phyloP scores from a whole-genome alignment of 1,284 basidiomycete genomes.

The Leccinum griseonigrum region DNA sequence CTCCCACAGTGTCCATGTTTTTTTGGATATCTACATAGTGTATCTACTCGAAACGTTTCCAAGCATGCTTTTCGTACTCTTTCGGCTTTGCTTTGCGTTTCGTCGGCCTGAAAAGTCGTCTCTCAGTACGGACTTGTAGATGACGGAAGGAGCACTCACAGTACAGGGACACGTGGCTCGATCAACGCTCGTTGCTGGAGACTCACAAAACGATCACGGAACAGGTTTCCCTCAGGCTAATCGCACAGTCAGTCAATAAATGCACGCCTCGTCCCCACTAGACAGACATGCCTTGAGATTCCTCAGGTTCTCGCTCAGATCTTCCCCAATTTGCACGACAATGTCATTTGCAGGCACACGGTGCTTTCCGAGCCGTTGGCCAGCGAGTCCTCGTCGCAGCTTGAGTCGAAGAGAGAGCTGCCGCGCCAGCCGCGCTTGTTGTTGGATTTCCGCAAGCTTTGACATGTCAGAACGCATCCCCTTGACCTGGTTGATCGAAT shows the following conservation, averaged over 20 bases:
- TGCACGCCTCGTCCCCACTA: neutral
- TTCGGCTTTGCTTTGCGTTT: conserved; percentile 57
- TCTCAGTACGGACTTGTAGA: conserved; percentile 5
- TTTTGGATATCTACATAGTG: neutral
- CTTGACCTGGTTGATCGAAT: conserved; percentile 55
- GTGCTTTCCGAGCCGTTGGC: conserved; percentile 74
- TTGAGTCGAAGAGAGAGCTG: conserved; percentile 35
- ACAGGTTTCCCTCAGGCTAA: conserved; percentile 91
- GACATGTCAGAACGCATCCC: conserved; percentile 46
- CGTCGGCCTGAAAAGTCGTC: conserved; percentile 36
- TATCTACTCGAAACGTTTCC: conserved; percentile 71
- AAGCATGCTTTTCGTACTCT: conserved; percentile 88
- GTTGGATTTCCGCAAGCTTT: conserved; percentile 39
- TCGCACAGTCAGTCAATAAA: conserved; percentile 1
- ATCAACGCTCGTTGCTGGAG: conserved; percentile 77
- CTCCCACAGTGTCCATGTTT: conserved; percentile 38
- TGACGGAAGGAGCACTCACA: conserved; percentile 49
- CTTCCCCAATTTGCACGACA: conserved; percentile 90
- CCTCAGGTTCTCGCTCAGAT: conserved; percentile 84
- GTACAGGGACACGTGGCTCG: conserved; percentile 70
- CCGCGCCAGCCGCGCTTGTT: conserved; percentile 44
- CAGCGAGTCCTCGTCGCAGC: conserved; percentile 53
- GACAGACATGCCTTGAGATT: conserved; percentile 68
- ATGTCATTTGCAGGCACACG: conserved; percentile 67
- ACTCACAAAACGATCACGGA: conserved; percentile 85